Evolutionary conservation across 225 moss, liverwort and hornwort species (phyloP).

Genomic region (Physcomitrium patens): DNA sequence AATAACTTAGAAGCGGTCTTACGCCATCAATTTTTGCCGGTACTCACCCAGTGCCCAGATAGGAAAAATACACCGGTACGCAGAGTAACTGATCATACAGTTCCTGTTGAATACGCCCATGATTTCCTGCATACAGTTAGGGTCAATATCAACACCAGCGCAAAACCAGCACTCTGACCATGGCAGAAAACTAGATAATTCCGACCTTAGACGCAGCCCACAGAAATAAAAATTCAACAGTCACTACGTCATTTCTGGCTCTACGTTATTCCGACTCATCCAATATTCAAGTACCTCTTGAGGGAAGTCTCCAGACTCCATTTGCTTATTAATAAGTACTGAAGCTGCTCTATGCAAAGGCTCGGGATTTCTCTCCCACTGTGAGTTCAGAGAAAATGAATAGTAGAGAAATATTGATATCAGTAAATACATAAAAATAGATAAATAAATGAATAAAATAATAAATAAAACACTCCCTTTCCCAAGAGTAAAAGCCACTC

Average conservation of each 20-base stretch:
- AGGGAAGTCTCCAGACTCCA: conserved; percentile 87
- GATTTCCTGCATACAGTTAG: conserved; percentile 68
- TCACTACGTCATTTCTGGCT: conserved; percentile 8
- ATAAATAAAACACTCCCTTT: not conserved
- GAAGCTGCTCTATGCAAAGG: conserved; percentile 86
- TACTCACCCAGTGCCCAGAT: conserved; percentile 94
- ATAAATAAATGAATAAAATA: too few relatives aligned
- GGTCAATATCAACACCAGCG: conserved; percentile 14
- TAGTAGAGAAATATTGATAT: not conserved
- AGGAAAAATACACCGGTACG: conserved; percentile 85
- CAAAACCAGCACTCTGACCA: conserved; percentile 15
- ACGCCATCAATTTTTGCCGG: conserved; percentile 54
- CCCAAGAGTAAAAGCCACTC: not conserved
- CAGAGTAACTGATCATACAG: conserved; percentile 97
- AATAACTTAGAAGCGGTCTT: not conserved
- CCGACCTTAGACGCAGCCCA: conserved; percentile 20
- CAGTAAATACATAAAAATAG: conserved; percentile 2
- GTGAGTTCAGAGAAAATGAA: conserved; percentile 11
- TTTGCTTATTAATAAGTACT: conserved; percentile 79
- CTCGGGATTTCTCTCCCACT: conserved; percentile 76
- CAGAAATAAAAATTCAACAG: not conserved
- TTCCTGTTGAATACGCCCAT: conserved; percentile 95
- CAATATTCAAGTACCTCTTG: conserved; percentile 66
- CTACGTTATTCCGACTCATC: not conserved
- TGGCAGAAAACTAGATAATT: not conserved